phyloP scores from a whole-genome alignment of 768 basidiomycete genomes.

The Sporobolomyces phaffii region DNA sequence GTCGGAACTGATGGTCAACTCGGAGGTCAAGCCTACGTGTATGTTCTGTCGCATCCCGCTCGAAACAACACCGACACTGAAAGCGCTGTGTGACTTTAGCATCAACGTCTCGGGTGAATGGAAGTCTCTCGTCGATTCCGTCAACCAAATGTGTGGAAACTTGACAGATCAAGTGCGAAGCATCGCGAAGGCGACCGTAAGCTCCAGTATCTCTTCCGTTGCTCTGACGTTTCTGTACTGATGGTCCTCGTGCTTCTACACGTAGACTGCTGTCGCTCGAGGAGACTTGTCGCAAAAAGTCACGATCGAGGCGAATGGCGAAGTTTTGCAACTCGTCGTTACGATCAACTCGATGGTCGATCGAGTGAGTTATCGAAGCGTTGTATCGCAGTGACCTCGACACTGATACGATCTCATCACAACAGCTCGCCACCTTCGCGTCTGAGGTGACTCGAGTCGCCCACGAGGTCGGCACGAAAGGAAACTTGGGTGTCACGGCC shows the following conservation, averaged over 20 bases:
- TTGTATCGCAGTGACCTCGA: background rate
- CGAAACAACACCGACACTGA: background rate
- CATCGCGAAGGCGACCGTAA: conserved; percentile 82
- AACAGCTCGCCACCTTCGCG: conserved; percentile 58
- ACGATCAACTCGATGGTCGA: conserved; percentile 91
- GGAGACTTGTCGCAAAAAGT: conserved; percentile 94
- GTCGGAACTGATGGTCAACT: conserved; percentile 88
- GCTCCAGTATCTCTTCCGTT: conserved; percentile 45
- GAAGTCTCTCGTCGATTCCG: conserved; percentile 83
- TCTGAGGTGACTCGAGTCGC: conserved; percentile 90
- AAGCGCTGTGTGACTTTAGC: background rate
- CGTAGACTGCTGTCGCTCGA: conserved; percentile 78
- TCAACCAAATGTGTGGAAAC: conserved; percentile 60
- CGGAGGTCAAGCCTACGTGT: conserved; percentile 77
- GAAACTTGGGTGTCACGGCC: conserved; percentile 96
- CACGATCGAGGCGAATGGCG: conserved; percentile 82
- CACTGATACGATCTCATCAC: conserved; percentile 19
- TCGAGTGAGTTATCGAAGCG: conserved; percentile 47
- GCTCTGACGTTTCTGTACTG: background rate
- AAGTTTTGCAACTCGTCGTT: conserved; percentile 90
- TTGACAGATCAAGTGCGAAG: conserved; percentile 88
- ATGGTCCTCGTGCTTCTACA: background rate
- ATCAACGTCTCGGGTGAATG: conserved; percentile 49
- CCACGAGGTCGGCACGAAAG: conserved; percentile 93
- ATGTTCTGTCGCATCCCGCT: background rate